A percentile compares a stretch with the other conserved stretches of the same genome.
These are phyloP conservation scores for Murraya koenigii DNA, from an alignment of 345 rosid species.

Conservation along the genomic window DNA sequence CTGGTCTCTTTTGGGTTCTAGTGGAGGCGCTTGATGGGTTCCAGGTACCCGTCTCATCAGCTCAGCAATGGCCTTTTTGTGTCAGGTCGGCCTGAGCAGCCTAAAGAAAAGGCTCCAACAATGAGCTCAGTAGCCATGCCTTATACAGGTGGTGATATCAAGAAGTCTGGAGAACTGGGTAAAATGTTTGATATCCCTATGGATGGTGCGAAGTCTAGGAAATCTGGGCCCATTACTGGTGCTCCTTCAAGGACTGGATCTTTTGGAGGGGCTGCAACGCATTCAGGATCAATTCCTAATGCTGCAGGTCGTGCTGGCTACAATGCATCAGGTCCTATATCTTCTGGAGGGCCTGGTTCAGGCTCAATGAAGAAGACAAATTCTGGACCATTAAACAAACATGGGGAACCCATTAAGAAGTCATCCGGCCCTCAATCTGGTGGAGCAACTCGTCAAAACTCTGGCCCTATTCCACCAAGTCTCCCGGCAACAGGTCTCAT, in stretches of 20 bases:
- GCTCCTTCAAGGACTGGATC: constrained; percentile 88
- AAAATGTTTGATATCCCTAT: constrained; percentile 90
- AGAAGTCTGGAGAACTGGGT: constrained; percentile 91
- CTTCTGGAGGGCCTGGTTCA: constrained; percentile 67
- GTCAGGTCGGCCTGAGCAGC: constrained; percentile 95
- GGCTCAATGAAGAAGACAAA: constrained; percentile 82
- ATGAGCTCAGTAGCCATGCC: constrained; percentile 93
- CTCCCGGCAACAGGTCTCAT: constrained; percentile 93
- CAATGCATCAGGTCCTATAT: constrained; percentile 59
- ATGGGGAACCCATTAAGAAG: constrained; percentile 89
- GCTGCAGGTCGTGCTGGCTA: constrained; percentile 68
- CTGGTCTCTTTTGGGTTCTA: constrained; percentile 18
- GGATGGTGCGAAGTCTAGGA: constrained; percentile 71
- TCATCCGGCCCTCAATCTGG: constrained; percentile 95
- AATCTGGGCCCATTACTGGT: constrained; percentile 88
- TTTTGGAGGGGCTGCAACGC: constrained; percentile 71
- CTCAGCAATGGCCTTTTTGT: constrained; percentile 87
- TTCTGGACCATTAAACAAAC: constrained; percentile 89
- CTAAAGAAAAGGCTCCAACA: constrained; percentile 81
- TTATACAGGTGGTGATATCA: constrained; percentile 92
- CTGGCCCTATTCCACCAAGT: constrained; percentile 83
- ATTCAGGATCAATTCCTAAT: constrained; percentile 84
- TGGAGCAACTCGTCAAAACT: constrained; percentile 84
- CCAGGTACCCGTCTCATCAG: constrained; percentile 86
- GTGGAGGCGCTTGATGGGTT: constrained; percentile 57